Percentiles rank a stretch among this genome's conserved stretches.
phyloP scores from a whole-genome alignment of 1,284 basidiomycete genomes.

The Austroboletus novae-zelandiae region DNA sequence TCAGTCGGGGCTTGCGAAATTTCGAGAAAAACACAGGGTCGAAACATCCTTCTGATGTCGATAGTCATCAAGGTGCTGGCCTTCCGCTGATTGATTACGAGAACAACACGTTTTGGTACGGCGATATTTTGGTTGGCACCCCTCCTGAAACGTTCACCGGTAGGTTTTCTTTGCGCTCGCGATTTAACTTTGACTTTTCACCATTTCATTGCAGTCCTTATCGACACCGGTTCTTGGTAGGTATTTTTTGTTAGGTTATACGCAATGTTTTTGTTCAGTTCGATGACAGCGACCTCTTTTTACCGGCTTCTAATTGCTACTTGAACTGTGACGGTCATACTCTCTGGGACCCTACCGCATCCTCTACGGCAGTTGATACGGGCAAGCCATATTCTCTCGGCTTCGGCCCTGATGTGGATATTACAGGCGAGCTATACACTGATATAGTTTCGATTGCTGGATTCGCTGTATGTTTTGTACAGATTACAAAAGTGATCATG shows the following conservation, averaged over 20 bases:
- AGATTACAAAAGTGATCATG: neutral
- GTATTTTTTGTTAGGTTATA: neutral
- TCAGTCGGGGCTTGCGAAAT: conserved; percentile 7
- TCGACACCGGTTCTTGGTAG: conserved; percentile 36
- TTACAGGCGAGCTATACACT: conserved; percentile 48
- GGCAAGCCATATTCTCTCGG: conserved; percentile 40
- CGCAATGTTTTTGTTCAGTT: neutral
- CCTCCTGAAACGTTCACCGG: conserved; percentile 23
- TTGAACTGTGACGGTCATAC: conserved; percentile 31
- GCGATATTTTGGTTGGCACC: conserved; percentile 31
- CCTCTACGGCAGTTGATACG: conserved; percentile 35
- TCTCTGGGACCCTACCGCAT: conserved; percentile 33
- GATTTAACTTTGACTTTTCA: too few relatives aligned
- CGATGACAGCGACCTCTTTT: conserved; percentile 15
- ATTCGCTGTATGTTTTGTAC: conserved; percentile 19
- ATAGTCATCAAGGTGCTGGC: neutral
- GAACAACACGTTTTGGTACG: conserved; percentile 19
- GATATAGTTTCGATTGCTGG: conserved; percentile 44
- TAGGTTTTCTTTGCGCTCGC: neutral
- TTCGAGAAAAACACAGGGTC: conserved; percentile 16
- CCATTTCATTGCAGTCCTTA: conserved; percentile 26
- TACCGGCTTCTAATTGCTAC: conserved; percentile 19
- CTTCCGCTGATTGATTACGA: conserved; percentile 24
- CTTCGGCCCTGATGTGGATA: conserved; percentile 56
- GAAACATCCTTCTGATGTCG: conserved; percentile 7